Evolutionary conservation across 116 monocot species (phyloP), one percentile per base, ranked within the genome.

Genomic region (Posidonia oceanica): DNA sequence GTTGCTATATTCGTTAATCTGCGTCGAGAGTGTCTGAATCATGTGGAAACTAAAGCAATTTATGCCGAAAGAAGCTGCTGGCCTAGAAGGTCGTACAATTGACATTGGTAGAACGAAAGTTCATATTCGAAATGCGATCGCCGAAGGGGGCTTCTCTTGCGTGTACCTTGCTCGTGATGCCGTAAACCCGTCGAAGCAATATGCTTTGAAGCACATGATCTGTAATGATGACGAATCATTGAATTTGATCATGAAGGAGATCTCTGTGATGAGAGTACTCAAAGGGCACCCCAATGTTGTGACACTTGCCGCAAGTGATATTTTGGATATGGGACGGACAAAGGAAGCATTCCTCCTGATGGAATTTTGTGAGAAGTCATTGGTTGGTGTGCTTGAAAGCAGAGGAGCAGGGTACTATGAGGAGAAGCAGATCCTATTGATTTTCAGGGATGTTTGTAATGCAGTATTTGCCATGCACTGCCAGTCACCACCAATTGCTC

Each of bases 61-160:
- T 75, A 73, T 76, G 42, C 79, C 74, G 0, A 98, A 87, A 71
- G 97, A 98, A 59, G 72, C 76, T 4, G 51, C 81, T 18, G 87
- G 87, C 15, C 73, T 98, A 3, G 97, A 92, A 79, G 92, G 92
- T 37, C 87, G 87, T 52, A 67, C 74, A 17, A 53, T 98, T 17
- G 97, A 87, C 48, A 69, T 98, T 14, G 87, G 92, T 75, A 89
- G 78, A 48, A 59, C 82, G 56, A 92, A 87, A 77, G 77, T 98
- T 22, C 83, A 92, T 4, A 74, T 98, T 10, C 77, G 72, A 21
- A 91, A 92, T 75, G 79, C 68, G 37, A 76, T 98, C n/a, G 97
- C 97, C 2, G 89, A 98, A 75, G 97, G 97, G 13, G 97, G 97
- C 5, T 98, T 98, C 72, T 98, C 97, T n/a, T 85, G 85, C 58